Base-by-base conservation (phyloP, 2,329 filamentous ascomycete species). In the Colletotrichum sp. region DNA sequence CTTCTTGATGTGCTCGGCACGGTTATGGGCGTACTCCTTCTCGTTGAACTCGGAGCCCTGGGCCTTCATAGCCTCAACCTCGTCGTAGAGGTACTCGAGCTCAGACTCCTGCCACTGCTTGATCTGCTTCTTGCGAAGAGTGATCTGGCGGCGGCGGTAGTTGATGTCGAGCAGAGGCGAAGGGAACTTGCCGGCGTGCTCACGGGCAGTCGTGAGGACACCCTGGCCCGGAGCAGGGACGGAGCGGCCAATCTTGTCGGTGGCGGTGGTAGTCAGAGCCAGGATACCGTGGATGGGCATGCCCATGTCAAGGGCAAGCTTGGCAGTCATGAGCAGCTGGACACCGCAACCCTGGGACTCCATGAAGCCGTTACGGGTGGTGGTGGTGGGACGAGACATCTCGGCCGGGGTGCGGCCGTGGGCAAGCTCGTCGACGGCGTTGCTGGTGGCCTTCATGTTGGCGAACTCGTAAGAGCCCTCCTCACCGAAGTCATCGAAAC, bases 371-470 rank as follows among this genome's bases (percentile, higher is more conserved):
- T 96, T 97, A 86, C 97, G 92, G 77, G 97, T 99, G 5, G 97
- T 99, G 60, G 97, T 99, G 7, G 96, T 97, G 6, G 97, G 97
- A 77, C 97, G 94, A 36, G 97, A 99, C 97, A 99, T 99, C 87
- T 99, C 97, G 85, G 93, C 92, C 15, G 97, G 96, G 66, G 97
- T 98, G 79, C 97, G 95, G 64, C 97, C 97, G 82, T 98, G 97
- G 12, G 93, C 95, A 80, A 99, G 95, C 85, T 99, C 97, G 80
- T 98, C 96, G 77, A 98, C 94, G 30, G 96, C 96, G 83, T 98
- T 99, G 91, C 96, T 98, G 71, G 97, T 99, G 75, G 97, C 97
- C 88, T 98, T 98, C 97, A 99, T 99, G 90, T 99, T 99, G 89
- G 97, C 97, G 85, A 99, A 99, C 86, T 99, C 97, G 83, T 98